These are phyloP conservation scores for Fraxinus americana DNA, from an alignment of 257 asterid genomes.

Conservation along the genomic window DNA sequence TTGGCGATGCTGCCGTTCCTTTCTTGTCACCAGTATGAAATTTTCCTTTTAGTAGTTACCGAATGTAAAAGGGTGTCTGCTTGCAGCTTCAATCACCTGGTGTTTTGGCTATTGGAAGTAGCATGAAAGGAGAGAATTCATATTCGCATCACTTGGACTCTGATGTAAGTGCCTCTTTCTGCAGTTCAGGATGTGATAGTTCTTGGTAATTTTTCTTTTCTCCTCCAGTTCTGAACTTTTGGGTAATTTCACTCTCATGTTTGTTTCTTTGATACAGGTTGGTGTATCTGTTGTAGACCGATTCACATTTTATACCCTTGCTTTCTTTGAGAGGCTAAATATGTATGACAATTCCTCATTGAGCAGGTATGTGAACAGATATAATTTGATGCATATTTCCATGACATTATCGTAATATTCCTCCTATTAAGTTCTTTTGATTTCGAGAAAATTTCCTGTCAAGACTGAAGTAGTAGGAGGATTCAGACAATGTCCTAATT, in stretches of 20 bases:
- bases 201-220: constrained; percentile 13
- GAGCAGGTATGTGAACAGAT: constrained; percentile 62
- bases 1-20: constrained; percentile 19
- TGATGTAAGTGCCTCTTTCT: constrained; percentile 62
- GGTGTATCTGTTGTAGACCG: constrained; percentile 98
- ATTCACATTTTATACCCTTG: constrained; percentile 89
- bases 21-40: constrained; percentile 17
- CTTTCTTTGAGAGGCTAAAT: constrained; percentile 95
- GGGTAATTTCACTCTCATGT: constrained; percentile 17
- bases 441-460: neutral
- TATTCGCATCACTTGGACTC: constrained; percentile 91
- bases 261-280: constrained; percentile 58
- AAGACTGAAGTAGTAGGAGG: neutral
- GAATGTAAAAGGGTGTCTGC: constrained; percentile 15
- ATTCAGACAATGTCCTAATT: neutral
- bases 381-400: neutral
- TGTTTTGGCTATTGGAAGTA: constrained; percentile 96
- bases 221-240: constrained; percentile 8
- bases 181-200: constrained; percentile 13
- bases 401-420: neutral
- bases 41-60: constrained; percentile 13
- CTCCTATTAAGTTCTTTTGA: neutral
- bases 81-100: constrained; percentile 96
- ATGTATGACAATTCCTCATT: constrained; percentile 91
- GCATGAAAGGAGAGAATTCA: constrained; percentile 88